Base-by-base conservation (phyloP, 345 rosid genomes). In the Citrus glauca region DNA sequence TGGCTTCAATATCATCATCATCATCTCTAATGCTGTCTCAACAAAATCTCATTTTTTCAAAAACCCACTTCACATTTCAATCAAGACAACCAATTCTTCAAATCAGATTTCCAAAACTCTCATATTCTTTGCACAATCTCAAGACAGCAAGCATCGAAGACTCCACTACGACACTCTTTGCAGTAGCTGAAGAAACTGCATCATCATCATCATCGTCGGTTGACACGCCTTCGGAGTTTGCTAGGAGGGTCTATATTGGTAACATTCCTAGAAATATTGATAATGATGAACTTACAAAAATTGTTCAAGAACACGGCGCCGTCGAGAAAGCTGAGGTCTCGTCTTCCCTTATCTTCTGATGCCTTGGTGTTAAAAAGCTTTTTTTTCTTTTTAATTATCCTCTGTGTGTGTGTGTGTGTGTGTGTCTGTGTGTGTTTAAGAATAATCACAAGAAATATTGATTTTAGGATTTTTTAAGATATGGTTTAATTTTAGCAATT, bases 221-320 rank as follows among this genome's bases (percentile, higher is more conserved):
- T 35, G 89, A 84, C 80, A 81, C 92, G 20, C 85, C 87, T 38
- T 81, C 90, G 0, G 92, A 81, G 82, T 86, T 89, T 5, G 80
- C 89, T 22, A 83, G 94, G 79, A 88, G 91, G 81, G 86, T 93
- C 37, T 93, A 90, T 75, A 37, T 92, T 42, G 94, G 97, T 0
- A 95, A 93, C 87, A 92, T 95, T 80, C 98, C 99, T 33, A 89
- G 97, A 80, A 91, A 80, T 0, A 63, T 90, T 4, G 59, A 78
- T 57, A 87, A 83, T 71, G 93, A 87, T 3, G 89, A 92, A 81
- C 97, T 95, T 70, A 67, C 76, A 6, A 82, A 81, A 77, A 85
- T 93, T 77, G 92, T 95, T 53, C 89, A 86, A 74, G 93, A 95
- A 71, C 94, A 93, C 75, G 97, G 97, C 17, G 86, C 92, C 68